Evolutionary conservation across 148 eudicot species (phyloP).

Genomic region (Rhododendron kiyosumense): DNA sequence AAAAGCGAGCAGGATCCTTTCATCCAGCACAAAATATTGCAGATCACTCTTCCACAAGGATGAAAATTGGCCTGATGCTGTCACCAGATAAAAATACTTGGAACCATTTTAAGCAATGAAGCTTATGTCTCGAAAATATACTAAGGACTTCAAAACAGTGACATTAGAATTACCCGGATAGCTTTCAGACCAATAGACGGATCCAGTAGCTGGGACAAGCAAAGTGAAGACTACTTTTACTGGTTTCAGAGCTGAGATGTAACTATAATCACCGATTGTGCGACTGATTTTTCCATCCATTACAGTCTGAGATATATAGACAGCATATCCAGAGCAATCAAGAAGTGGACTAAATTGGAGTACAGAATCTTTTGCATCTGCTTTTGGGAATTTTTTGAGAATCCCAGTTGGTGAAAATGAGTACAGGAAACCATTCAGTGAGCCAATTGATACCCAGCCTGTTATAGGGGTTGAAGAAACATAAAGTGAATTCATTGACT

Average conservation of each 20-base stretch:
- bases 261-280: slow-evolving; percentile 34
- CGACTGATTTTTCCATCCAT: slow-evolving; percentile 64
- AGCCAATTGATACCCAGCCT: slow-evolving; percentile 96
- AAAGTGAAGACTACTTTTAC: slow-evolving; percentile 49
- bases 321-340: slow-evolving; percentile 89
- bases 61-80: slow-evolving; percentile 21
- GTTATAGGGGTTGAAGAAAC: neutral
- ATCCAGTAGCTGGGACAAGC: slow-evolving; percentile 72
- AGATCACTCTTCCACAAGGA: slow-evolving; percentile 55
- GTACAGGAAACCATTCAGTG: slow-evolving; percentile 77
- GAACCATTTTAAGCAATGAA: neutral
- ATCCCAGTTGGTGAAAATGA: slow-evolving; percentile 77
- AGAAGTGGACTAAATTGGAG: slow-evolving; percentile 74
- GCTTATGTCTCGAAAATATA: neutral
- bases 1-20: slow-evolving; percentile 59
- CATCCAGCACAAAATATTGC: slow-evolving; percentile 59
- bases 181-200: slow-evolving; percentile 65
- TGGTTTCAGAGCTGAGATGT: slow-evolving; percentile 69
- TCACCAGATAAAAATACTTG: neutral
- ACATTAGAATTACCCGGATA: slow-evolving; percentile 47
- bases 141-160: neutral
- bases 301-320: slow-evolving; percentile 66
- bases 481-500: neutral
- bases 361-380: slow-evolving; percentile 32
- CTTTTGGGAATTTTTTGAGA: slow-evolving; percentile 49